Evolutionary conservation across 1,284 basidiomycete genomes (phyloP), one percentile per base, ranked within the genome.

Genomic region (Hemileia vastatrix): DNA sequence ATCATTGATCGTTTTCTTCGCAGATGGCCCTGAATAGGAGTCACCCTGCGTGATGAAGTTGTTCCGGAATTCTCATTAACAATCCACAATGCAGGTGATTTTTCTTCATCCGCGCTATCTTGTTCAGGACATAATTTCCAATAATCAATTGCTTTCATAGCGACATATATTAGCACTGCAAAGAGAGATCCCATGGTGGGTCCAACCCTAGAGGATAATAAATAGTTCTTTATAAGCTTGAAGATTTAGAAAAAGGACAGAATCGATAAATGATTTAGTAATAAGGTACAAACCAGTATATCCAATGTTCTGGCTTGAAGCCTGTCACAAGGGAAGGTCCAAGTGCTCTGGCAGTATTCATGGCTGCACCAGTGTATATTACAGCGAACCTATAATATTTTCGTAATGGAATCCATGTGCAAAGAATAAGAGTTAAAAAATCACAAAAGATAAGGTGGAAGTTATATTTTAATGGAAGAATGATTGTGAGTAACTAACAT

Each of bases 401-500:
- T 15, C 8, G n/a, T n/a, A n/a, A n/a, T n/a, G n/a, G n/a, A n/a
- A 44, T 15, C 15, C 43, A 44, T 44, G 15, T 21, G 21, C 21
- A n/a, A 45, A 21, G 4, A 45, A 6, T 21, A 4, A 4, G 21
- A 45, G 44, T 21, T 9, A n/a, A 58, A 33, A 15, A 19, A 33
- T n/a, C n/a, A 8, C 8, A 43, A 43, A 43, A 43, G n/a, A 43
- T 8, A 43, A 43, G n/a, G n/a, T 8, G 40, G 40, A 43, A 43
- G n/a, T 43, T 43, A n/a, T 13, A 27, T 27, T 3, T 27, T 18
- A 15, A n/a, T 21, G 5, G n/a, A n/a, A n/a, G n/a, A n/a, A n/a
- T n/a, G n/a, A n/a, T 24, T 24, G 21, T 33, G 3, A 23, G 54
- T 67, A 15, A 77, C 82, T 65, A 74, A 84, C 78, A 88, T 75